phyloP scores from a whole-genome alignment of 1,284 basidiomycete species.

The Austroboletus niveus region DNA sequence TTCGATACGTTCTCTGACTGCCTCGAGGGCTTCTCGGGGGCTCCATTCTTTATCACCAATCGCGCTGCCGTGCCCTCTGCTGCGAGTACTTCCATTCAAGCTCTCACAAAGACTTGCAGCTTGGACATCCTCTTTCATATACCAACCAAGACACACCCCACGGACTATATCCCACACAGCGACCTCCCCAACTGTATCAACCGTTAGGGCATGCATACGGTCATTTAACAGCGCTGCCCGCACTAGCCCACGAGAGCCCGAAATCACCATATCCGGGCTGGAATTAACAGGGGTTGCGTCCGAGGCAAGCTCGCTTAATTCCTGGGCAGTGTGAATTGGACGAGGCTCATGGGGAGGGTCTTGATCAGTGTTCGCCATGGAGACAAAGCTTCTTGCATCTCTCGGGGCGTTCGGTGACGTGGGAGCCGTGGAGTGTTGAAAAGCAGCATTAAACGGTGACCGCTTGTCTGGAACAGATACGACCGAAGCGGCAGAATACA shows the following conservation, averaged over 20 bases:
- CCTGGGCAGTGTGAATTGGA: constrained; percentile 62
- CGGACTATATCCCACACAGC: constrained; percentile 92
- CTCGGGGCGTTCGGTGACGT: constrained; percentile 34
- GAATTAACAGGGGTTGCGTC: constrained; percentile 71
- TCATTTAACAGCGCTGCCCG: constrained; percentile 86
- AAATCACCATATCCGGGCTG: constrained; percentile 69
- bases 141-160: constrained; percentile 76
- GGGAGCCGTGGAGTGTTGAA: constrained; percentile 38
- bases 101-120: constrained; percentile 45
- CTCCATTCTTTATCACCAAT: constrained; percentile 47
- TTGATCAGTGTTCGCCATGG: constrained; percentile 22
- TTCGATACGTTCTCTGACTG: constrained; percentile 85
- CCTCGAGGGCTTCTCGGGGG: constrained; percentile 83
- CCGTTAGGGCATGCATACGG: constrained; percentile 86
- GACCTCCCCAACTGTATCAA: constrained; percentile 85
- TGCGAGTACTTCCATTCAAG: constrained; percentile 34
- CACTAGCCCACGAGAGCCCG: constrained; percentile 82
- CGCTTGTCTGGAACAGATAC: constrained; percentile 58
- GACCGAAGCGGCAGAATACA: constrained; percentile 81
- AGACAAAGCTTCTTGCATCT: constrained; percentile 17
- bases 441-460: constrained; percentile 36
- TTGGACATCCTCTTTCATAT: constrained; percentile 61
- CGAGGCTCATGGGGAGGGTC: constrained; percentile 39
- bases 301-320: constrained; percentile 66
- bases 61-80: constrained; percentile 31